These are phyloP conservation scores for Penicillium griseofulvum DNA, from an alignment of 2,329 filamentous ascomycete species.

Conservation along the genomic window DNA sequence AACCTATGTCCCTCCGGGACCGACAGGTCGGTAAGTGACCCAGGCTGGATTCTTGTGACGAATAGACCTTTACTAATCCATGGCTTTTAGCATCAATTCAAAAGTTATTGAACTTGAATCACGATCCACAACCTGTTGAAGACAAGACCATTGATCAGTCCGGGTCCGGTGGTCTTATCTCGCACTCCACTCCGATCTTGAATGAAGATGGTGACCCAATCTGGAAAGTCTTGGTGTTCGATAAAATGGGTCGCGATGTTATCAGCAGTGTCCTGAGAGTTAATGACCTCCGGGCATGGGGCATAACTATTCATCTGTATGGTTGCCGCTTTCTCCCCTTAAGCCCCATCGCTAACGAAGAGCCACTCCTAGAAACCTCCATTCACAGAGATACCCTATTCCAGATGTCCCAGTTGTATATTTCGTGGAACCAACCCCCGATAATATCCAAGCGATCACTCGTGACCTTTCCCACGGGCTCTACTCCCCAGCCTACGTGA, in stretches of 20 bases:
- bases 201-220: conserved; percentile 87
- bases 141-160: conserved; percentile 62
- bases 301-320: conserved; percentile 95
- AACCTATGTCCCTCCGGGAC: conserved; percentile 62
- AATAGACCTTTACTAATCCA: background rate
- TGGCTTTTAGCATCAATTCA: conserved; percentile 74
- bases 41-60: conserved; percentile 2
- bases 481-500: conserved; percentile 92
- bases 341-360: conserved; percentile 17
- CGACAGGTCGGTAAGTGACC: conserved; percentile 65
- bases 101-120: conserved; percentile 93
- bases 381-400: conserved; percentile 78
- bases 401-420: conserved; percentile 96
- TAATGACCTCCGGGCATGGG: conserved; percentile 86
- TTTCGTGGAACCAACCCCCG: conserved; percentile 80
- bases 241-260: conserved; percentile 86
- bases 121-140: conserved; percentile 55
- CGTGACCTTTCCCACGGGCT: conserved; percentile 80
- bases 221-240: conserved; percentile 97
- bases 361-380: conserved; percentile 64
- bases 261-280: conserved; percentile 95
- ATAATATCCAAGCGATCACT: conserved; percentile 80
- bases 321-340: conserved; percentile 25
- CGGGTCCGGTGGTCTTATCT: conserved; percentile 58
- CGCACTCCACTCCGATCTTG: conserved; percentile 73